Base-by-base conservation (phyloP, 2,329 filamentous ascomycete species). In the Botryotinia convoluta region DNA sequence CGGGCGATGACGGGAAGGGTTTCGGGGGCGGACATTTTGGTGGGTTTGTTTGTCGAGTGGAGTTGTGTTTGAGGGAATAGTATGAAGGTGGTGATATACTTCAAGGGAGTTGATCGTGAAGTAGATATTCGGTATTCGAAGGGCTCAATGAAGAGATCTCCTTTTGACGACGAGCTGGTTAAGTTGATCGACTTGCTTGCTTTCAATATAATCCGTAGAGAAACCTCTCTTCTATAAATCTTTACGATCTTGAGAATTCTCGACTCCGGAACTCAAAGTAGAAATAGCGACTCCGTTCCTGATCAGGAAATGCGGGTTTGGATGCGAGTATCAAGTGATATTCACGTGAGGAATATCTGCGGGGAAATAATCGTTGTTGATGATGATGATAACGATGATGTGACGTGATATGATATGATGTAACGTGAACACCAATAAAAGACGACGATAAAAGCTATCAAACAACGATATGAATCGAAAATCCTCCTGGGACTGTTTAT, bases 201-300 rank as follows among this genome's bases (percentile, higher is more conserved):
- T 54, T 54, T 54, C 48, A n/a, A 16, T 54, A 39, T 39, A 20
- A 39, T 61, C 26, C 6, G 35, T 26, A 37, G 59, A 61, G 48
- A 54, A 51, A 54, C 26, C 26, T 54, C 26, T n/a, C 48, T 54
- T 45, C 18, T 67, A 51, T 29, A 48, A n/a, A 63, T 44, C 14
- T 29, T 10, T 29, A 37, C 12, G 20, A 22, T 60, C 32, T 54
- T n/a, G 35, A 20, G 6, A 39, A 14, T 29, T 20, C 10, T 26
- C 3, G 9, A 54, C 64, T 68, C 64, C 64, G 45, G 35, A 68
- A 68, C 64, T 68, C 64, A 54, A 54, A 54, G 45, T 39, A 48
- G 64, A 54, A 68, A 68, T 39, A 9, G 10, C 7, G 48, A 39
- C 64, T 68, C 45, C 64, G 64, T 68, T 68, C 64, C 64, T 29